Evolutionary conservation across 2,329 filamentous ascomycete species (phyloP), one percentile per base, ranked within the genome.

Genomic region (Aspergillus pseudonomiae): DNA sequence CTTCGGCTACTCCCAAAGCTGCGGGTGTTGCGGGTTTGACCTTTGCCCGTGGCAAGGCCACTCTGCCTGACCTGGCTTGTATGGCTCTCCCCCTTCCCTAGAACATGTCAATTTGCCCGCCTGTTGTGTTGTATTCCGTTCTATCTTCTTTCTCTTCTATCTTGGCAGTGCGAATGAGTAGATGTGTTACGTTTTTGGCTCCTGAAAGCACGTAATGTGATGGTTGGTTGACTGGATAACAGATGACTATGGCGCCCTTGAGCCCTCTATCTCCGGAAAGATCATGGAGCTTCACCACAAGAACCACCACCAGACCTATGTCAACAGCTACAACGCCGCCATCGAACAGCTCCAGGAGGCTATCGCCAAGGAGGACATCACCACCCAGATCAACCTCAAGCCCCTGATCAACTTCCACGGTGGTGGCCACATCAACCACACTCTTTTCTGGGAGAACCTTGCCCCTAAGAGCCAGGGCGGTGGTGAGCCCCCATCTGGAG

Each of bases 181-280:
- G n/a, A 24, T 26, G 28, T 6, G 32, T 24, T 24, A 2, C 19
- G 28, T 9, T 34, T 28, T 11, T 52, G 14, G n/a, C 46, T 52
- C 48, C 6, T 11, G 48, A 9, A 32, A 58, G 46, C 24, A 55
- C 32, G 53, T 24, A 56, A 56, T 41, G 11, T n/a, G 32, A 52
- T 52, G 21, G n/a, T 52, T 52, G 12, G 41, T 64, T 70, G 54
- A 69, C 53, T 28, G 36, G 41, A 36, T 30, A 19, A 14, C 70
- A 97, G 94, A 98, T 78, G 95, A 97, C 85, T 99, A 97, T 80
- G 92, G 91, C 77, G 95, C 94, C 59, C 93, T 99, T 73, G 95
- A 99, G 83, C 88, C 87, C 70, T 80, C 85, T 76, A 86, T 97
- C 83, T 94, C 91, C 56, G 91, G 91, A 78, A 88, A 95, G 82